A percentile compares a stretch with the other conserved stretches of the same genome.
Conservation (phyloP, 2,329 filamentous ascomycete species). For the Diaporthe vexans region DNA sequence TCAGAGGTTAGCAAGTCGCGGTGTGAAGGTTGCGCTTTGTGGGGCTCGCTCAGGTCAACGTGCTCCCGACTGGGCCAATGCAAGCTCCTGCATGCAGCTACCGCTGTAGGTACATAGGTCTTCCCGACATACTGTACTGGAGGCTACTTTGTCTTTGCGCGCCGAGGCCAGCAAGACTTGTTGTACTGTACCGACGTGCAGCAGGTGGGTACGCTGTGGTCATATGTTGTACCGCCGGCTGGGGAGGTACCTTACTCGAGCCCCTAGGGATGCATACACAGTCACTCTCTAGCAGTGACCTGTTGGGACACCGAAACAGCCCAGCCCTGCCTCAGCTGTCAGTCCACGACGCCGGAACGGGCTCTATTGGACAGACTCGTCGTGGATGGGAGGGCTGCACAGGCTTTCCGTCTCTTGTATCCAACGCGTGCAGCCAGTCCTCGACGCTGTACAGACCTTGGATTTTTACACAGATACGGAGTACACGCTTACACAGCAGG, state of each 20-base stretch:
- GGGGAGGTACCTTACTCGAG: conserved; percentile 17
- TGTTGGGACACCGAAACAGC: conserved; percentile 30
- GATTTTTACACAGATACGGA: too few species aligned
- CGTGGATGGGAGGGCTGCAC: neutral
- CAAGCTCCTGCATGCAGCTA: conserved; percentile 34
- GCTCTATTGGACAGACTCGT: neutral
- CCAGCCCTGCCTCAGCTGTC: neutral
- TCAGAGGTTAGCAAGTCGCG: conserved; percentile 37
- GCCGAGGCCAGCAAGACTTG: neutral
- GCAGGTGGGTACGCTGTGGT: conserved; percentile 5
- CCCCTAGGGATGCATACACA: neutral
- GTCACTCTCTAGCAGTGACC: too few species aligned
- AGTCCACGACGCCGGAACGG: neutral
- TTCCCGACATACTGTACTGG: conserved; percentile 9
- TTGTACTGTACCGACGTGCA: neutral
- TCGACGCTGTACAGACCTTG: neutral
- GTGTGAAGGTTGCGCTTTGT: conserved; percentile 38
- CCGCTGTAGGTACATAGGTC: conserved; percentile 25
- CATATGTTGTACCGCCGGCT: neutral
- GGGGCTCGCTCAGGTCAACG: conserved; percentile 34
- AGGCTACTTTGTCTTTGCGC: conserved; percentile 1
- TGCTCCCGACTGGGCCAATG: conserved; percentile 32
- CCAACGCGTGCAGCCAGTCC: neutral
- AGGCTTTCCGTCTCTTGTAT: neutral
- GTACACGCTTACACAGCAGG: neutral